A percentile compares a stretch with the other conserved stretches of the same genome.
Conservation (phyloP, 116 monocot genomes). For the Thalassia testudinum region DNA sequence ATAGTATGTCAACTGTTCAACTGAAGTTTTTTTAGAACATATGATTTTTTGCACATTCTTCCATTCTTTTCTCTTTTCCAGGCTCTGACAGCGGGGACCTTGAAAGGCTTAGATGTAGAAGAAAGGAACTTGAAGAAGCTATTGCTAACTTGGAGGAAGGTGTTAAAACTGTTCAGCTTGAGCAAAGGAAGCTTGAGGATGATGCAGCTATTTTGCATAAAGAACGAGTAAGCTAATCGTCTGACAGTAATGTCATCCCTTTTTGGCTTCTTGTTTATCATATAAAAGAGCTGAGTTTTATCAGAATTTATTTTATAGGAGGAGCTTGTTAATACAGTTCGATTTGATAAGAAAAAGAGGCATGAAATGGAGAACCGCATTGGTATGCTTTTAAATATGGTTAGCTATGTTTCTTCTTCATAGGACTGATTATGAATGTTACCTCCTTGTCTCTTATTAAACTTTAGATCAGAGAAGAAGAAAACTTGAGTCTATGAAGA, state of each 20-base stretch:
- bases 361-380: constrained; percentile 59
- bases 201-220: constrained; percentile 57
- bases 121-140: constrained; percentile 38
- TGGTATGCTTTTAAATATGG: constrained; percentile 22
- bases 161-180: constrained; percentile 35
- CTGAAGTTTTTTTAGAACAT: neutral
- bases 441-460: too few relatives aligned
- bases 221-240: constrained; percentile 25
- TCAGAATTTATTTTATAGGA: constrained; percentile 19
- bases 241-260: neutral
- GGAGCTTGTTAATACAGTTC: constrained; percentile 35
- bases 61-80: constrained; percentile 9
- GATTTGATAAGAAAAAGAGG: constrained; percentile 45
- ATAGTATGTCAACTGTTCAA: constrained; percentile 34
- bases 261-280: too few relatives aligned
- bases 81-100: constrained; percentile 61
- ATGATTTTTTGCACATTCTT: neutral
- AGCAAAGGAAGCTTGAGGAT: constrained; percentile 75
- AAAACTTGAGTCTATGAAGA: constrained; percentile 48
- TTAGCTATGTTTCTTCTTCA: neutral
- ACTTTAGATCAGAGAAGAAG: constrained; percentile 50
- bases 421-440: neutral
- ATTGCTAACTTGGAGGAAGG: constrained; percentile 42
- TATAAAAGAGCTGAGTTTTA: too few relatives aligned
- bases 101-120: constrained; percentile 41